A percentile compares a stretch with the other conserved stretches of the same genome.
These are phyloP conservation scores for Haematococcus sp. DNA, from an alignment of 139 green algal species.

Conservation along the genomic window DNA sequence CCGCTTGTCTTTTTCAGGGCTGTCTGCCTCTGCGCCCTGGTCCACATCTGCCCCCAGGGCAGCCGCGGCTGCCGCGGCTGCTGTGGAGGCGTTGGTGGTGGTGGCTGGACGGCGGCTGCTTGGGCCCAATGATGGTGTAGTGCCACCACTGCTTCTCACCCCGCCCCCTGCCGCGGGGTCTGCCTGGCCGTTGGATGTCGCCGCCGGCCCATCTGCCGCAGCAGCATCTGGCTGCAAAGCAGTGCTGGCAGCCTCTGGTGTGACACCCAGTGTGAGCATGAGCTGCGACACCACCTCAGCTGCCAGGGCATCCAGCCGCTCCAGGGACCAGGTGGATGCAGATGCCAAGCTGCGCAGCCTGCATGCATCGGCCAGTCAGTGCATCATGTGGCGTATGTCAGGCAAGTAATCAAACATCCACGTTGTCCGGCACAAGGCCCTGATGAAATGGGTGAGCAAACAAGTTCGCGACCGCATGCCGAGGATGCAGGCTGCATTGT, in stretches of 20 bases:
- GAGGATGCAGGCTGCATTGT: no score
- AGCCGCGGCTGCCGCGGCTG: neutral
- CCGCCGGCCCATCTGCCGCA: neutral
- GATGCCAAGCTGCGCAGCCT: slow-evolving; percentile 21
- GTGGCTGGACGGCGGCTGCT: neutral
- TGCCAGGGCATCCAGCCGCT: slow-evolving; percentile 55
- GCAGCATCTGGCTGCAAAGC: neutral
- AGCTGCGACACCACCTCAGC: slow-evolving; percentile 34
- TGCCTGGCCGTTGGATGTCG: no score
- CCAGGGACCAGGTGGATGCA: slow-evolving; percentile 53
- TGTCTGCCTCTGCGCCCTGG: no score
- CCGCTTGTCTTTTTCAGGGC: no score
- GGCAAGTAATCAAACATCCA: no score
- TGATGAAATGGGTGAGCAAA: no score
- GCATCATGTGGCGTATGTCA: no score
- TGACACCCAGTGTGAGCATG: neutral
- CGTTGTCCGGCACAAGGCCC: no score
- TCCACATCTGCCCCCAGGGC: neutral
- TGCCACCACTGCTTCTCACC: no score
- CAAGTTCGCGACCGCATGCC: no score
- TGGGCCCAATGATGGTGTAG: neutral
- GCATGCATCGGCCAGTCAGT: neutral
- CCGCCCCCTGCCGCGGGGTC: no score
- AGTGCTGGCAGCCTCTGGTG: neutral
- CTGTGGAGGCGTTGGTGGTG: neutral